Base-by-base conservation (phyloP, 805 yeast species). In the Torulaspora franciscae region DNA sequence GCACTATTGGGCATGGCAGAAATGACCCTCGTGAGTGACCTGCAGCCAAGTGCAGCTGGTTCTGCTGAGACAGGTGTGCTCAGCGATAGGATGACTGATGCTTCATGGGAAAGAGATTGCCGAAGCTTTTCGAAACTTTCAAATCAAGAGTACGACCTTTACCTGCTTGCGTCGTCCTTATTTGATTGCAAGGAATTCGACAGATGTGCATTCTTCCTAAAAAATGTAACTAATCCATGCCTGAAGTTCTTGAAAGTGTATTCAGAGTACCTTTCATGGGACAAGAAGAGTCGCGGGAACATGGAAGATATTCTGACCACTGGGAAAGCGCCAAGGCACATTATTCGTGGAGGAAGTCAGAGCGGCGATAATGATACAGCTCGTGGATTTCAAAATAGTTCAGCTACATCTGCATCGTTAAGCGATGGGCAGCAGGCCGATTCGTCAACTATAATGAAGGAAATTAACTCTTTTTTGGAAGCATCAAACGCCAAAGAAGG, bases 131-230 rank as follows among this genome's bases (percentile, higher is more conserved):
- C 40, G n/a, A 57, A 55, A 1, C 47, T 59, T 14, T 44, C 56
- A 7, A 52, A 42, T n/a, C 42, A 58, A 39, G 80, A 79, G 45
- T 56, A 62, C 39, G 73, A 76, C 46, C 66, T 67, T 47, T 66
- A 84, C 23, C 51, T 77, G 11, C 68, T 87, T 23, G 96, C 91
- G 1, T 77, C 79, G 43, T 63, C 85, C 0, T 81, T 85, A 58
- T 87, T 91, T 69, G 83, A 80, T 56, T 80, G 87, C 57, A 81
- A 84, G 55, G 98, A 93, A 64, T 91, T 82, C 59, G 91, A 83
- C 46, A 67, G 98, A 23, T 85, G 90, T 45, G 79, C 84, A 4
- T 69, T 72, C 53, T 73, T 72, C 10, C 67, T 93, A 46, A 71
- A 71, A 44, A 71, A 72, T 11, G 77, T 82, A 40, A 60, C 55